A percentile compares a stretch with the other conserved stretches of the same genome.
These are phyloP conservation scores for Lotmaria passim DNA, from an alignment of 208 protist genomes.

Conservation along the genomic window DNA sequence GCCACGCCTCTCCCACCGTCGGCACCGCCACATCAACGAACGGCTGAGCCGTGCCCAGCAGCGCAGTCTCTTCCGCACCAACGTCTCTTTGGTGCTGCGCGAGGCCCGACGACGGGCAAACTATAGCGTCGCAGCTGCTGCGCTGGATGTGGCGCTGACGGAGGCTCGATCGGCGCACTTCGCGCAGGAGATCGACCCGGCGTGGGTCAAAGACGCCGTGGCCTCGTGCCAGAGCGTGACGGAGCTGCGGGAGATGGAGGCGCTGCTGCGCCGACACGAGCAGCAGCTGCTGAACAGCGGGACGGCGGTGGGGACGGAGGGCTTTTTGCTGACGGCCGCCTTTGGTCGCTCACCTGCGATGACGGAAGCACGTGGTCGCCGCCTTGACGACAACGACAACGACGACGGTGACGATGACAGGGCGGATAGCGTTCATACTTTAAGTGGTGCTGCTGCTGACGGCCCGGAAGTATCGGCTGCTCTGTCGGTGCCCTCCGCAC, in stretches of 20 bases:
- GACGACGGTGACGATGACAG: not conserved
- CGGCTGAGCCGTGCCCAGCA: conserved; percentile 39
- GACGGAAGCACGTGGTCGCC: not conserved
- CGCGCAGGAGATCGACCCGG: conserved; percentile 42
- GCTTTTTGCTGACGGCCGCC: conserved; percentile 24
- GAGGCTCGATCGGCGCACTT: conserved; percentile 22
- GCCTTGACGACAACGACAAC: not conserved
- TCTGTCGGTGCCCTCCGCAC: not conserved
- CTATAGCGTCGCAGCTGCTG: conserved; percentile 47
- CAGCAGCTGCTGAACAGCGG: conserved; percentile 26
- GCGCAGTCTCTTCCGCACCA: conserved; percentile 54
- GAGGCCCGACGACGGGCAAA: conserved; percentile 56
- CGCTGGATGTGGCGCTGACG: conserved; percentile 48
- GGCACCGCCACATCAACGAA: conserved; percentile 18
- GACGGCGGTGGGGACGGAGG: conserved; percentile 13
- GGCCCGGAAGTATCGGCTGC: too few relatives aligned
- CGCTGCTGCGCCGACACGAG: conserved; percentile 34
- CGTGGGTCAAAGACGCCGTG: conserved; percentile 76
- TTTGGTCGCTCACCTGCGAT: conserved; percentile 29
- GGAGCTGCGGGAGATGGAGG: conserved; percentile 56
- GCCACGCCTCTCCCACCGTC: conserved; percentile 22
- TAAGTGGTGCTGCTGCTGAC: too few relatives aligned
- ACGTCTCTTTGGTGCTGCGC: conserved; percentile 62
- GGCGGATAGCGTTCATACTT: too few relatives aligned
- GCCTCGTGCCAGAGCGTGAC: conserved; percentile 47